Evolutionary conservation across 2,329 filamentous ascomycete genomes (phyloP).

Genomic region (Fusarium proliferatum): DNA sequence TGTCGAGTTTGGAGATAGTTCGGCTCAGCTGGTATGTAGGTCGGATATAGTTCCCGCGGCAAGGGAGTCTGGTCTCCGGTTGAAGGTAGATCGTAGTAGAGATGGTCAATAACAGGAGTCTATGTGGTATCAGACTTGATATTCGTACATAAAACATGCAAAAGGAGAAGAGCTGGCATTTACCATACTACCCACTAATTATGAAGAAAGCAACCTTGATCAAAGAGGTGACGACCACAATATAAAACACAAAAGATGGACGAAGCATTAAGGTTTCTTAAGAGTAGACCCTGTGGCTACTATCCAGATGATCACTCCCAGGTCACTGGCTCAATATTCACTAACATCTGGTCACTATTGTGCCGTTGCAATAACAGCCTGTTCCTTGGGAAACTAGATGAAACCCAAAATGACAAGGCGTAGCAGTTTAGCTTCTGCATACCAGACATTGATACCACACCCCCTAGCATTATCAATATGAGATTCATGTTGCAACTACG

Average conservation of each 20-base stretch:
- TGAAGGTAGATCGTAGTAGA: not conserved
- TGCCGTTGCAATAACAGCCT: not conserved
- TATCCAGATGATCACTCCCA: not conserved
- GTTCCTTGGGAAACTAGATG: not conserved
- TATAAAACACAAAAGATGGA: not conserved
- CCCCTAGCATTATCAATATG: not conserved
- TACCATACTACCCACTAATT: too few relatives aligned
- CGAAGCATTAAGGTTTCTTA: not conserved
- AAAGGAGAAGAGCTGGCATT: not conserved
- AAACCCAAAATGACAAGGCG: not conserved
- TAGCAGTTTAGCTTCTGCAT: not conserved
- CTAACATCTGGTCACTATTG: not conserved
- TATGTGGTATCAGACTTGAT: not conserved
- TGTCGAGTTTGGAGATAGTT: not conserved
- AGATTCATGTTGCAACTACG: not conserved
- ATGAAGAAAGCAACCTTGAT: not conserved
- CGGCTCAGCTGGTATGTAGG: conserved; percentile 6
- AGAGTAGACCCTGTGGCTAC: not conserved
- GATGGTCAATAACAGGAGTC: not conserved
- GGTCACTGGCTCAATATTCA: not conserved
- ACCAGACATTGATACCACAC: not conserved
- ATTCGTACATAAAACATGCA: not conserved
- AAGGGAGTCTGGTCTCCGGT: not conserved
- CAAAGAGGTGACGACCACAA: not conserved
- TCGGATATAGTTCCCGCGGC: conserved; percentile 27